These are phyloP conservation scores for Leccinum ochraceum DNA, from an alignment of 768 basidiomycete genomes.

Conservation along the genomic window DNA sequence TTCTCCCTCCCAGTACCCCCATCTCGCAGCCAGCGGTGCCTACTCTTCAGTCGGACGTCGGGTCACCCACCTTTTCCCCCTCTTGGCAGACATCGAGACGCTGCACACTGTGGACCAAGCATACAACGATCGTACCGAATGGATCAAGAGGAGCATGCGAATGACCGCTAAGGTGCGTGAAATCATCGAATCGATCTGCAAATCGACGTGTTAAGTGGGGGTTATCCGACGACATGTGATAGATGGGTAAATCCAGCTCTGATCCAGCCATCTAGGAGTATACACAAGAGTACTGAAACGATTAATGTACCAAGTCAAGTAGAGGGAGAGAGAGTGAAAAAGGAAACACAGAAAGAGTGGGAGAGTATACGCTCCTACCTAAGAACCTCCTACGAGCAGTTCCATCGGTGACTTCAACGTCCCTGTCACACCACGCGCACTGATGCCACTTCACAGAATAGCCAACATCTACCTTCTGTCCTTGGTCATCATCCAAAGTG, in stretches of 20 bases:
- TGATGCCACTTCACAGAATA: slow-evolving; percentile 45
- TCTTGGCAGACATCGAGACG: slow-evolving; percentile 68
- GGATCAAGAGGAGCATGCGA: slow-evolving; percentile 89
- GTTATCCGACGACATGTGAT: slow-evolving; percentile 34
- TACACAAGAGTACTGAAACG: slow-evolving; percentile 85
- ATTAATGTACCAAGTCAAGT: slow-evolving; percentile 49
- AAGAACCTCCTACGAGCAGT: slow-evolving; percentile 94
- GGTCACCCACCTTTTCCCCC: too few relatives aligned
- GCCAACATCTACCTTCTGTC: slow-evolving; percentile 93
- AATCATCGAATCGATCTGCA: slow-evolving; percentile 40
- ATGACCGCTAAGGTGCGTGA: slow-evolving; percentile 69
- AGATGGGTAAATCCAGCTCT: slow-evolving; percentile 96
- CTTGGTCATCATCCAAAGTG: slow-evolving; percentile 77
- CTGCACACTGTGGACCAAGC: slow-evolving; percentile 86
- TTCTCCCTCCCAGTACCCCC: too few relatives aligned
- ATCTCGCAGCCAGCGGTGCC: too few relatives aligned
- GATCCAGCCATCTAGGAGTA: slow-evolving; percentile 93
- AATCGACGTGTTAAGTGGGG: slow-evolving; percentile 52
- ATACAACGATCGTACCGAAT: slow-evolving; percentile 78
- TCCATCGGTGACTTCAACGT: slow-evolving; percentile 61
- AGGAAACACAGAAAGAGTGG: background rate
- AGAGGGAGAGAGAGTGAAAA: background rate
- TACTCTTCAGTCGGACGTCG: slow-evolving; percentile 5
- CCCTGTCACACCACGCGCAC: too few relatives aligned
- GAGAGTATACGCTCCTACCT: slow-evolving; percentile 47